A percentile compares a stretch with the other conserved stretches of the same genome.
phyloP scores from a whole-genome alignment of 345 rosid genomes.

The Durio zibethinus region DNA sequence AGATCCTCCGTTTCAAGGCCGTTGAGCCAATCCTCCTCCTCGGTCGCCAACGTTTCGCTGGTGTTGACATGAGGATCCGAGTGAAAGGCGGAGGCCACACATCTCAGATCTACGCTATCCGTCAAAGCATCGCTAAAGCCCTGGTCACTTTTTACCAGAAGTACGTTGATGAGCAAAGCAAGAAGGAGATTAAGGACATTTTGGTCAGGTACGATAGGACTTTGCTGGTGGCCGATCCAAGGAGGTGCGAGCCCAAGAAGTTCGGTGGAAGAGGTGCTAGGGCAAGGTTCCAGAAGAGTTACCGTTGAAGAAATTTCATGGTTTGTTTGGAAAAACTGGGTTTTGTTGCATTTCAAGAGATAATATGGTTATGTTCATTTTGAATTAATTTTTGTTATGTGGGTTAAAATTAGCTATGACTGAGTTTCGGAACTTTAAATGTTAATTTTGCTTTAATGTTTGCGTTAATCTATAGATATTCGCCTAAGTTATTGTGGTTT shows the following conservation, averaged over 20 bases:
- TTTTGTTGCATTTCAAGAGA: not conserved
- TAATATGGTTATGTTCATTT: not conserved
- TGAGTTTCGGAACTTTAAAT: not conserved
- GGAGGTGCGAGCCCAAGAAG: constrained; percentile 95
- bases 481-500: not conserved
- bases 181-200: constrained; percentile 86
- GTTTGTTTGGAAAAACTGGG: not conserved
- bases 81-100: constrained; percentile 70
- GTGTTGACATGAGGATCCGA: constrained; percentile 65
- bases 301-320: constrained; percentile 48
- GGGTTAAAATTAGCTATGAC: not conserved
- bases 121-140: constrained; percentile 89
- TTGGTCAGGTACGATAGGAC: constrained; percentile 79
- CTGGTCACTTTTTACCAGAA: constrained; percentile 79
- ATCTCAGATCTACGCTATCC: constrained; percentile 80
- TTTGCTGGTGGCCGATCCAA: constrained; percentile 78
- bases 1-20: constrained; percentile 75
- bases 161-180: constrained; percentile 77
- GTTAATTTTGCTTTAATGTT: not conserved
- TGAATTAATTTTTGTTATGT: not conserved
- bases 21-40: constrained; percentile 68
- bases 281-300: constrained; percentile 90
- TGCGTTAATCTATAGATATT: not conserved
- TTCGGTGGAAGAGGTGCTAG: constrained; percentile 93
- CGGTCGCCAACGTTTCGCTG: constrained; percentile 69